Evolutionary conservation across 345 rosid species (phyloP).

Genomic region (Acer saccharum): DNA sequence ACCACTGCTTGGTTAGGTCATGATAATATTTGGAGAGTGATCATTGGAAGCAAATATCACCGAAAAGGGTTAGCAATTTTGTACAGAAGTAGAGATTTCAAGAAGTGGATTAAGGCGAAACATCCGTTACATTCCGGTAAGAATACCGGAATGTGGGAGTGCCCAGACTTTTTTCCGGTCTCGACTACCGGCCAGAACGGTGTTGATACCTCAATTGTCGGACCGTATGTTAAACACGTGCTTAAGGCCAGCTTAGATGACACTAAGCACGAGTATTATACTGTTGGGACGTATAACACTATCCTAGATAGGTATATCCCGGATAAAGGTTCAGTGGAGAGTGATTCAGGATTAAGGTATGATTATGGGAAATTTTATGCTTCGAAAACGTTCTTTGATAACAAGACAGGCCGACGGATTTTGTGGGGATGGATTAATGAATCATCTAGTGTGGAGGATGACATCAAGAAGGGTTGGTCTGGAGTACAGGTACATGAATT

Average conservation of each 20-base stretch:
- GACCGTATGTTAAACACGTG: constrained; percentile 45
- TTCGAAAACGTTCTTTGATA: constrained; percentile 68
- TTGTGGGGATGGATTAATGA: constrained; percentile 63
- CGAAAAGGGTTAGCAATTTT: constrained; percentile 49
- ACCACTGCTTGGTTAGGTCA: constrained; percentile 77
- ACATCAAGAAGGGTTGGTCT: constrained; percentile 52
- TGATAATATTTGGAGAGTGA: constrained; percentile 57
- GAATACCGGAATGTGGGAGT: constrained; percentile 47
- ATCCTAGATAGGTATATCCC: constrained; percentile 39
- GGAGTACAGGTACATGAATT: constrained; percentile 42
- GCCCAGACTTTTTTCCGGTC: constrained; percentile 52
- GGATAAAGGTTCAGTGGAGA: constrained; percentile 38
- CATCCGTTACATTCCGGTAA: constrained; percentile 33
- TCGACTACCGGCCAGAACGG: constrained; percentile 9
- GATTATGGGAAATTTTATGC: constrained; percentile 86
- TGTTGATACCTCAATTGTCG: constrained; percentile 24
- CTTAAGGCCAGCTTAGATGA: constrained; percentile 56
- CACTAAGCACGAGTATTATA: constrained; percentile 53
- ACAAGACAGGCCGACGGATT: constrained; percentile 41
- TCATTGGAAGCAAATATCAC: constrained; percentile 53
- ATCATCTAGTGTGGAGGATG: constrained; percentile 36
- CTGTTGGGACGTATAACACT: constrained; percentile 51
- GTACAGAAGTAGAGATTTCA: constrained; percentile 38
- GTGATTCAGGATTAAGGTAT: constrained; percentile 50
- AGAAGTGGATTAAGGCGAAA: constrained; percentile 28